phyloP scores from a whole-genome alignment of 345 rosid species.

The Eucalyptus cloeziana region DNA sequence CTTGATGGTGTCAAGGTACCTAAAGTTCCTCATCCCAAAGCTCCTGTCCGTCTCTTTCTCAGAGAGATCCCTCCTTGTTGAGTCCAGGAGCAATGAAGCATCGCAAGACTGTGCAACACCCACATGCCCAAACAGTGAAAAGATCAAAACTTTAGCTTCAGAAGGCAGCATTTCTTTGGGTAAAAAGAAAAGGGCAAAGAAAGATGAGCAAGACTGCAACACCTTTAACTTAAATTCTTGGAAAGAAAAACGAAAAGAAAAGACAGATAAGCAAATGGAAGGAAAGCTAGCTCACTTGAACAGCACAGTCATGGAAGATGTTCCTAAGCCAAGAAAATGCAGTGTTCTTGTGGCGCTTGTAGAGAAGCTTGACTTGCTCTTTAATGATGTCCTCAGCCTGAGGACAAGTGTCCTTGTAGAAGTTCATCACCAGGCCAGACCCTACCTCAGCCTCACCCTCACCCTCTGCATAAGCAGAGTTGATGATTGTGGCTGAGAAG shows the following conservation, averaged over 20 bases:
- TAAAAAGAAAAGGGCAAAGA: not conserved
- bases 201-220: not conserved
- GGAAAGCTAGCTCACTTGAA: not conserved
- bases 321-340: slow-evolving; percentile 99
- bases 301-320: slow-evolving; percentile 98
- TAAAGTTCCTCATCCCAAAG: slow-evolving; percentile 89
- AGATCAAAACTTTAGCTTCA: not conserved
- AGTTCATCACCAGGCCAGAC: slow-evolving; percentile 69
- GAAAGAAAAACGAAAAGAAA: not conserved
- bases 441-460: not conserved
- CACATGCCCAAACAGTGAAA: not conserved
- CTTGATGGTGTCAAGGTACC: slow-evolving; percentile 79
- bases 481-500: slow-evolving; percentile 20
- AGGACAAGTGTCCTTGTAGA: slow-evolving; percentile 86
- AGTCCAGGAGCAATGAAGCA: slow-evolving; percentile 92
- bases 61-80: slow-evolving; percentile 84
- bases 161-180: not conserved
- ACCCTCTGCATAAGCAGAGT: slow-evolving; percentile 1
- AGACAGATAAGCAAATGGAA: not conserved
- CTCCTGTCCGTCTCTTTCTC: slow-evolving; percentile 97
- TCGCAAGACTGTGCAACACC: slow-evolving; percentile 58
- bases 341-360: slow-evolving; percentile 99
- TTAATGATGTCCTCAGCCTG: slow-evolving; percentile 89
- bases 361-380: slow-evolving; percentile 89
- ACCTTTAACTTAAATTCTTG: not conserved